Evolutionary conservation across 768 basidiomycete genomes (phyloP).

Genomic region (Amanita inopinata): DNA sequence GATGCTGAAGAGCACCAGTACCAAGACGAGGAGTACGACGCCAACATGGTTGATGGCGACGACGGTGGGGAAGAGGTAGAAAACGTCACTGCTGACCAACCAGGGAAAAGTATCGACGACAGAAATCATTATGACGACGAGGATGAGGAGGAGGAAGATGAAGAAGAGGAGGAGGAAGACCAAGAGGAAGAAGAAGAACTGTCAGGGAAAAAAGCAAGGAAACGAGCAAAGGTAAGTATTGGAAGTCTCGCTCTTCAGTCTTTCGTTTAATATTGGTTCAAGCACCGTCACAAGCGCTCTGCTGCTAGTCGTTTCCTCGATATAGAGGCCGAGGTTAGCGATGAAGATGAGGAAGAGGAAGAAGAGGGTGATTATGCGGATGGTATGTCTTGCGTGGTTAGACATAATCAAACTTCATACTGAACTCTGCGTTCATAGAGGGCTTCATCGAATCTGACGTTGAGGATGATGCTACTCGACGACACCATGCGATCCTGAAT

Average conservation of each 20-base stretch:
- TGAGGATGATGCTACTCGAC: constrained; percentile 51
- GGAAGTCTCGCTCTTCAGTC: background rate
- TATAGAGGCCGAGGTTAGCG: constrained; percentile 92
- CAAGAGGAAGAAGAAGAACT: constrained; percentile 47
- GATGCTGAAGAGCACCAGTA: constrained; percentile 13
- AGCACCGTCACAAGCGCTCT: constrained; percentile 60
- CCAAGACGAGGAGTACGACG: constrained; percentile 6
- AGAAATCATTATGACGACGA: constrained; percentile 32
- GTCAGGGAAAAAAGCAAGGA: constrained; percentile 37
- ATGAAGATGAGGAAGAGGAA: constrained; percentile 93
- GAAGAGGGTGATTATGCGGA: constrained; percentile 63
- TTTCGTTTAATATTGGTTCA: constrained; percentile 9
- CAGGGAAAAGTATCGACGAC: constrained; percentile 22
- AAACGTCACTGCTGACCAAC: constrained; percentile 18
- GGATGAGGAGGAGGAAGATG: constrained; percentile 25
- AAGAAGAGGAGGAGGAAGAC: constrained; percentile 33
- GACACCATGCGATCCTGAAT: constrained; percentile 63
- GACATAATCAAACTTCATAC: constrained; percentile 5
- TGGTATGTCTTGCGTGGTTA: constrained; percentile 23
- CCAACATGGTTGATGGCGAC: constrained; percentile 6
- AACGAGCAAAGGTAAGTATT: constrained; percentile 49
- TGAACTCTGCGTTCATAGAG: constrained; percentile 28
- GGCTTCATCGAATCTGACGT: constrained; percentile 70
- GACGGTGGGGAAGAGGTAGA: constrained; percentile 3
- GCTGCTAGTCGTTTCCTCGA: constrained; percentile 82